phyloP scores from a whole-genome alignment of 2,329 filamentous ascomycete genomes.

The Cadophora malorum region DNA sequence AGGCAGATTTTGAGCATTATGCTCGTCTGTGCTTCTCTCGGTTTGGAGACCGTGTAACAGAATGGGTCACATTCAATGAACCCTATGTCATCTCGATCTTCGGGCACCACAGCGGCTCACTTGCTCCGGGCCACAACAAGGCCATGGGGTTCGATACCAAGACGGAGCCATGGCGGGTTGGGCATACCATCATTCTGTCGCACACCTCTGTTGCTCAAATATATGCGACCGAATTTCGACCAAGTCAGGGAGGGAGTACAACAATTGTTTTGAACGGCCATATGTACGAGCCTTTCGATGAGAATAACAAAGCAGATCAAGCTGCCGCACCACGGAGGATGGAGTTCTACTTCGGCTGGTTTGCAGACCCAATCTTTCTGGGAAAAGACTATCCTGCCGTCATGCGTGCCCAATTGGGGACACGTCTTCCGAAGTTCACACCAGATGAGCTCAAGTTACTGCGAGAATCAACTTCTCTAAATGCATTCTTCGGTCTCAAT shows the following conservation, averaged over 20 bases:
- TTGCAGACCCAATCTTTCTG: conserved; percentile 43
- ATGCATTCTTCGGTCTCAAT: conserved; percentile 43
- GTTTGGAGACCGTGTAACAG: conserved; percentile 48
- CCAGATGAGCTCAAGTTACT: conserved; percentile 35
- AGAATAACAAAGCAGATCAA: conserved; percentile 33
- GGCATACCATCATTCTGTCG: conserved; percentile 41
- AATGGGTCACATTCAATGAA: conserved; percentile 53
- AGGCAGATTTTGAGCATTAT: conserved; percentile 50
- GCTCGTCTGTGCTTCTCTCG: conserved; percentile 48
- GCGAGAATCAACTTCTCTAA: conserved; percentile 26
- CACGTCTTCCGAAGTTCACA: conserved; percentile 38
- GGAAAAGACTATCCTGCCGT: conserved; percentile 37
- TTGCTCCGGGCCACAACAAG: conserved; percentile 41
- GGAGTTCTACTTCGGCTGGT: conserved; percentile 44
- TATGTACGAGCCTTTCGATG: conserved; percentile 41
- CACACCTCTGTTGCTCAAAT: conserved; percentile 38
- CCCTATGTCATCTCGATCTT: conserved; percentile 44
- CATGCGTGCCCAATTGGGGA: conserved; percentile 39
- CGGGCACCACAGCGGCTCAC: conserved; percentile 36
- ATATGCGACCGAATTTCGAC: conserved; percentile 38
- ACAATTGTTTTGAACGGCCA: conserved; percentile 40
- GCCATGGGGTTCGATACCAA: conserved; percentile 33
- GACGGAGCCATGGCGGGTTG: conserved; percentile 42
- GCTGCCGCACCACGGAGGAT: conserved; percentile 40
- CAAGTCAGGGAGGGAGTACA: conserved; percentile 36